Evolutionary conservation across 768 basidiomycete species (phyloP).

Genomic region (Lactarius trivialis): DNA sequence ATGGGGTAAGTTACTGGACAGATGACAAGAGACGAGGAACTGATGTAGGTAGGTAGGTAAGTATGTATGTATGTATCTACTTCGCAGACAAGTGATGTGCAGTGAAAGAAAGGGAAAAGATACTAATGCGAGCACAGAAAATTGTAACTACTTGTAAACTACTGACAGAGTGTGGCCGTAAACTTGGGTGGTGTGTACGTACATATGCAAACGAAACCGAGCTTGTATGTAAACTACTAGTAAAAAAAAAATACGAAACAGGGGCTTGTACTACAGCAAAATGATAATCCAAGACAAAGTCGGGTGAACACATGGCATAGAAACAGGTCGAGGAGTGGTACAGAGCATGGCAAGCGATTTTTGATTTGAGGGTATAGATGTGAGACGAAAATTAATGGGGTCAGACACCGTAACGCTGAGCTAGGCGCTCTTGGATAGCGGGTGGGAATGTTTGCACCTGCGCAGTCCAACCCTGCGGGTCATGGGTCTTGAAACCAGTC

Average conservation of each 20-base stretch:
- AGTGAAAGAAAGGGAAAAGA: neutral
- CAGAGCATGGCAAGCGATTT: conserved; percentile 7
- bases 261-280: conserved; percentile 19
- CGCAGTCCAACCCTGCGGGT: conserved; percentile 77
- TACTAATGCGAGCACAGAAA: conserved; percentile 20
- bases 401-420: conserved; percentile 82
- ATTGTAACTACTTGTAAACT: conserved; percentile 25
- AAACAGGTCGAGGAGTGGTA: conserved; percentile 10
- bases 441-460: conserved; percentile 83
- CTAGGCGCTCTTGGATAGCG: conserved; percentile 80
- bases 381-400: neutral
- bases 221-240: conserved; percentile 22
- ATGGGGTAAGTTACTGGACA: neutral
- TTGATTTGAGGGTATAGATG: conserved; percentile 12
- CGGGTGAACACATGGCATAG: conserved; percentile 9
- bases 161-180: conserved; percentile 16
- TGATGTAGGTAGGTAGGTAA: conserved; percentile 16
- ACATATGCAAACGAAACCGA: conserved; percentile 22
- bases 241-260: conserved; percentile 12
- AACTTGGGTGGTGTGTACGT: conserved; percentile 15
- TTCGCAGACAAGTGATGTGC: conserved; percentile 16
- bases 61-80: conserved; percentile 18
- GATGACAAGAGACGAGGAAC: neutral
- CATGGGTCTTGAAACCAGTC: conserved; percentile 84
- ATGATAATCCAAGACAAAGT: conserved; percentile 17